Conservation (phyloP, 2,329 filamentous ascomycete species). For the Colletotrichum graminicola region DNA sequence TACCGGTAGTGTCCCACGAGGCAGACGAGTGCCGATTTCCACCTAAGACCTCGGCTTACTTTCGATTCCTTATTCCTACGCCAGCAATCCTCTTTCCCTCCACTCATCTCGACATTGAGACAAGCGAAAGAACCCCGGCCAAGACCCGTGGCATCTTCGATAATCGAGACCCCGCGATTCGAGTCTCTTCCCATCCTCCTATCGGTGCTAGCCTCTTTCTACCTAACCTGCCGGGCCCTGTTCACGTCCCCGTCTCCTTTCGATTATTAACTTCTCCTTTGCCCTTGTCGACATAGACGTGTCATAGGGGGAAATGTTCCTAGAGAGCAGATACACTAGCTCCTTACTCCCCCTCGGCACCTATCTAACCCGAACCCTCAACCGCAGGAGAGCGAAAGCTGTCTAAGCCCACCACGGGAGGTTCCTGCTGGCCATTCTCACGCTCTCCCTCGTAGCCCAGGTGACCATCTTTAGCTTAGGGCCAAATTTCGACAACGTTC, state of each 20-base stretch:
- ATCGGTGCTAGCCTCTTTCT: slow-evolving; percentile 23
- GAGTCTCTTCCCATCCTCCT: neutral
- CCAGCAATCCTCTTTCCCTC: neutral
- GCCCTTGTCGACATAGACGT: slow-evolving; percentile 14
- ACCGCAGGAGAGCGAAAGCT: slow-evolving; percentile 1
- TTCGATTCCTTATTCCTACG: neutral
- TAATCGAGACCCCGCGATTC: neutral
- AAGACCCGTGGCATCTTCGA: slow-evolving; percentile 13
- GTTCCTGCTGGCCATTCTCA: slow-evolving; percentile 1
- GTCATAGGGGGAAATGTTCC: slow-evolving; percentile 15
- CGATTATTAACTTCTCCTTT: slow-evolving; percentile 7
- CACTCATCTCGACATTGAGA: neutral
- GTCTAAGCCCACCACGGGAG: neutral
- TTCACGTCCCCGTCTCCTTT: slow-evolving; percentile 19
- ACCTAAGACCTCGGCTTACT: slow-evolving; percentile 14
- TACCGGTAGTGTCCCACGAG: neutral
- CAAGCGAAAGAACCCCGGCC: neutral
- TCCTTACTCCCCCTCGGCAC: neutral
- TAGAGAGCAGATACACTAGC: neutral
- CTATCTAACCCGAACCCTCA: slow-evolving; percentile 5
- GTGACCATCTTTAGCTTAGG: neutral
- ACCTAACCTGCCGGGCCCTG: slow-evolving; percentile 22
- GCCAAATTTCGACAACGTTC: neutral
- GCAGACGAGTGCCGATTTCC: neutral
- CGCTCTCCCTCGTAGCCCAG: neutral